Base-by-base conservation (phyloP, 345 rosid species). In the Moringa oleifera region DNA sequence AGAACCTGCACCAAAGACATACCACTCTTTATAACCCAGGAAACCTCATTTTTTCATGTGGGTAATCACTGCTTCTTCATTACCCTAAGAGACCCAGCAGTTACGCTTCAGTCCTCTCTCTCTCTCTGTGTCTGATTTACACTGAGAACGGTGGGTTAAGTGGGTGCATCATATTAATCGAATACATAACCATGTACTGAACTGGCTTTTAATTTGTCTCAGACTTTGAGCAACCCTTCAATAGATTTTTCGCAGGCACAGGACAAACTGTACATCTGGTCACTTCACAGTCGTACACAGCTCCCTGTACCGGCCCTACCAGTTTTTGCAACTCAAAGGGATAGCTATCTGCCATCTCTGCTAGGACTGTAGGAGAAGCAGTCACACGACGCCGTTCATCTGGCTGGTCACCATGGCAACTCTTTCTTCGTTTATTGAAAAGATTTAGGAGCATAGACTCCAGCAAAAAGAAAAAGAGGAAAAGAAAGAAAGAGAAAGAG, bases 41-140 rank as follows among this genome's bases (percentile, higher is more conserved):
- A 59, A 55, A 64, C 57, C 53, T 62, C 33, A 49, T 57, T 69
- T 59, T 71, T 59, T 58, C 71, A 6, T 24, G 59, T 53, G 63
- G 55, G 54, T 72, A 71, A 13, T 55, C 7, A 16, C 36, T 41
- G 20, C 41, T 23, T 51, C 46, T 21, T 60, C 59, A 23, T 49
- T 19, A 9, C 33, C 69, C 71, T 59, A 58, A 23, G 64, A 66
- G 71, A 68, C 70, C 81, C 92, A 69, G 55, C 73, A 66, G 76
- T 76, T 63, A 67, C 55, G 46, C 46, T 61, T 52, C 65, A 51
- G 56, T 36, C 63, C 52, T 69, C 66, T 59, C 58, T 71, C 33
- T 10, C 8, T 54, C 16, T n/a, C 10, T 59, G 6, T 12, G 20
- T 21, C 37, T 33, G 5, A 33, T 37, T 57, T 12, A 45, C 25